Evolutionary conservation across 192 early-diverging fungal species (phyloP), one percentile per base, ranked within the genome.

Genomic region (Coemansia sp.): DNA sequence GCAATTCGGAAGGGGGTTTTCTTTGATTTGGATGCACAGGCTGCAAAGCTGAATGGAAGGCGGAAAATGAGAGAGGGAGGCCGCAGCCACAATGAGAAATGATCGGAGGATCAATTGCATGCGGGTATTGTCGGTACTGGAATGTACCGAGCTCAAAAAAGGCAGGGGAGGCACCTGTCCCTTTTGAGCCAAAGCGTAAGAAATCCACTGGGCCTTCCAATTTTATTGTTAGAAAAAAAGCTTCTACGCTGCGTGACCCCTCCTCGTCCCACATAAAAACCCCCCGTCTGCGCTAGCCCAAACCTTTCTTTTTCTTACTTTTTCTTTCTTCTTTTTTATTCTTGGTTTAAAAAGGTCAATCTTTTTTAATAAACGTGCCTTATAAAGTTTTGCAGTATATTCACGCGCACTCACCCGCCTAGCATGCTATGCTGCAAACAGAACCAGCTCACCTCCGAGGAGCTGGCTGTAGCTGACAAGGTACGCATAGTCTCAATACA

Each of bases 381-480:
- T 26, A 19, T 23, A 9, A 15, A n/a, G 14, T n/a, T 20, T 28
- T 23, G 16, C 46, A 48, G 46, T 26, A 26, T 48, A n/a, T 48
- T 14, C 28, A 42, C 40, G 14, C 40, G 40, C 6, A n/a, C 48
- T n/a, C 48, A 35, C 9, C 37, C 36, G 38, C 46, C 21, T 47
- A 61, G 16, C 47, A 79, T 79, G 76, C 65, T 79, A 20, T 45
- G 57, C 59, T 69, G 59, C 41, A 79, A 73, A 41, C 57, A 59
- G 44, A 59, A 62, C 51, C 62, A 55, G 51, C 81, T 86, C 50
- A 68, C 68, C 49, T 56, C 73, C 9, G 76, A 81, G 18, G 83
- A 87, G 63, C 72, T 89, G 35, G 71, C 80, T 37, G 73, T 57
- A 7, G 75, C 79, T 33, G 88, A 89, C 65, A 61, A 76, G 73